A percentile compares a stretch with the other conserved stretches of the same genome.
Evolutionary conservation across 805 yeast genomes (phyloP).

Genomic region (Kazachstania kunashirensis): DNA sequence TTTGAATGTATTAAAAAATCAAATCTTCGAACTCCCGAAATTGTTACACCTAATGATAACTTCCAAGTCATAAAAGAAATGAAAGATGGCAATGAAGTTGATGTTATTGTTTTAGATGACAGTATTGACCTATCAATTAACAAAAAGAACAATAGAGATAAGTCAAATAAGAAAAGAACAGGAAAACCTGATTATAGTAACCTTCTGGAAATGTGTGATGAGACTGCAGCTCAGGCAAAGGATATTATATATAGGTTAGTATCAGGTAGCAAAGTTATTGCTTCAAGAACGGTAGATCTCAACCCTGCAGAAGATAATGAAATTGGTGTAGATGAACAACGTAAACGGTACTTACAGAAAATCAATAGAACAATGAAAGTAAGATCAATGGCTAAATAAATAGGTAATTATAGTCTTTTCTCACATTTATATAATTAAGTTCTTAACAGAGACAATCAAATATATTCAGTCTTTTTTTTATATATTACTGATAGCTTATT

Average conservation of each 20-base stretch:
- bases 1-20: neutral
- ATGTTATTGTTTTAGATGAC: constrained; percentile 17
- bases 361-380: constrained; percentile 8
- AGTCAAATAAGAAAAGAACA: constrained; percentile 9
- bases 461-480: no score
- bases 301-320: neutral
- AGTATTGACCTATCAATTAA: neutral
- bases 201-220: constrained; percentile 22
- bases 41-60: neutral
- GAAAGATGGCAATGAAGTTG: constrained; percentile 15
- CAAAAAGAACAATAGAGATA: neutral
- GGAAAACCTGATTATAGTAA: constrained; percentile 11
- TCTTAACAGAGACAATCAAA: no score
- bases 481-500: no score
- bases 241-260: constrained; percentile 17
- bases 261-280: neutral
- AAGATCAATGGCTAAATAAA: neutral
- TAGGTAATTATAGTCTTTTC: no score
- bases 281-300: no score
- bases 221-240: constrained; percentile 22
- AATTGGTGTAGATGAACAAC: neutral
- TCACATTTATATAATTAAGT: no score
- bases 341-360: constrained; percentile 7
- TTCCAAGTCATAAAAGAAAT: constrained; percentile 10
- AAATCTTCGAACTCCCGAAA: neutral